Evolutionary conservation across 2,329 filamentous ascomycete species (phyloP).

Genomic region (Penicillium sp.): DNA sequence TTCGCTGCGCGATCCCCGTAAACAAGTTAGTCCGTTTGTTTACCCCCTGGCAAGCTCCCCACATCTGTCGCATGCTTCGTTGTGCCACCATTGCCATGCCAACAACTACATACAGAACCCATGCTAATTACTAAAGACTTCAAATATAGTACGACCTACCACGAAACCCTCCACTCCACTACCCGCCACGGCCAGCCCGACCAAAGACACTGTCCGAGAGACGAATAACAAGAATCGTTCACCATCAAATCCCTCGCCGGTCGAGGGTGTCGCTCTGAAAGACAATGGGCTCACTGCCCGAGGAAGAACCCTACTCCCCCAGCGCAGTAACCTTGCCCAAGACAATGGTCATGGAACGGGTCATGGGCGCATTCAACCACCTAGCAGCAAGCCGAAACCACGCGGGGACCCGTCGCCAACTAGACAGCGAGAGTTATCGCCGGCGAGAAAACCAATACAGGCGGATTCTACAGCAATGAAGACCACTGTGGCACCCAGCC

Average conservation of each 20-base stretch:
- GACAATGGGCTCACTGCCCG: slow-evolving; percentile 19
- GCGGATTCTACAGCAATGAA: slow-evolving; percentile 1
- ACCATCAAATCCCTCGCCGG: slow-evolving; percentile 12
- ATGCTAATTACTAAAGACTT: slow-evolving; percentile 18
- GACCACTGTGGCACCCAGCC: slow-evolving; percentile 6
- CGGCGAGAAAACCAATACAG: slow-evolving; percentile 8
- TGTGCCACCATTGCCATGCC: not conserved
- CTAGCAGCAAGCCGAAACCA: slow-evolving; percentile 15
- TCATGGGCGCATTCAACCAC: slow-evolving; percentile 17
- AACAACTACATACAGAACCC: not conserved
- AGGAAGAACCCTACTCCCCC: slow-evolving; percentile 33
- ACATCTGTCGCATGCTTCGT: slow-evolving; percentile 16
- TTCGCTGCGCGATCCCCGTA: slow-evolving; percentile 34
- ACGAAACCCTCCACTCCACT: slow-evolving; percentile 7
- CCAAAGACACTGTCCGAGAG: slow-evolving; percentile 6
- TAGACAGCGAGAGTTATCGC: slow-evolving; percentile 1
- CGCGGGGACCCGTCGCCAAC: slow-evolving; percentile 18
- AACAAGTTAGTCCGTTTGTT: slow-evolving; percentile 25
- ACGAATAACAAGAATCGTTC: slow-evolving; percentile 10
- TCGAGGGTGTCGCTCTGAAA: slow-evolving; percentile 6
- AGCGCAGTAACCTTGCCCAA: slow-evolving; percentile 21
- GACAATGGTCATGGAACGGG: slow-evolving; percentile 16
- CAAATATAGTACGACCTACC: slow-evolving; percentile 22
- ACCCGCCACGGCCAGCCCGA: slow-evolving; percentile 10
- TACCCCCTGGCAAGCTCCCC: slow-evolving; percentile 4